A percentile compares a stretch with the other conserved stretches of the same genome.
Conservation (phyloP, 2,329 filamentous ascomycete genomes). For the Bipolaris victoriae region DNA sequence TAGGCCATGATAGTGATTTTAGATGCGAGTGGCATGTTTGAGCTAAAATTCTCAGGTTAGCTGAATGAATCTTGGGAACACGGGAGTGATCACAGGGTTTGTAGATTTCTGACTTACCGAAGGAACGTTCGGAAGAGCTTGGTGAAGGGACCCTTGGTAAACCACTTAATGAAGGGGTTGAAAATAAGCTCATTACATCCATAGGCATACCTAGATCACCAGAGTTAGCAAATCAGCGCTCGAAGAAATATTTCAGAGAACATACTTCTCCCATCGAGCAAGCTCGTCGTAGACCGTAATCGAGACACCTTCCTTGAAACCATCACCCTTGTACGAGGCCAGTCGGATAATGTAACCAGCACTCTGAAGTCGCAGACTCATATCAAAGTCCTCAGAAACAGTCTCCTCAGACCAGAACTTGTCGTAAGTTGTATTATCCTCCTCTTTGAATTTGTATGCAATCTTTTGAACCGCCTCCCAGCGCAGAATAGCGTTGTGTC, state of each 20-base stretch:
- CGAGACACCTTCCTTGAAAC: slow-evolving; percentile 76
- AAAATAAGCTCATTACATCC: slow-evolving; percentile 75
- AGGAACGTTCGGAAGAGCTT: slow-evolving; percentile 68
- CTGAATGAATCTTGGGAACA: no score
- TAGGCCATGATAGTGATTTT: slow-evolving; percentile 76
- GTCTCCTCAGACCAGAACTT: slow-evolving; percentile 77
- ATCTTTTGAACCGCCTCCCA: slow-evolving; percentile 70
- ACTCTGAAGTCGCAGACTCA: slow-evolving; percentile 73
- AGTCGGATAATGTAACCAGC: slow-evolving; percentile 71
- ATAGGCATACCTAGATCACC: slow-evolving; percentile 60
- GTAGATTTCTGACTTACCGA: slow-evolving; percentile 22
- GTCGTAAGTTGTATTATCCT: slow-evolving; percentile 56
- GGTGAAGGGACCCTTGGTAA: slow-evolving; percentile 68
- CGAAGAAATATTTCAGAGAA: no score
- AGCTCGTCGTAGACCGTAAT: slow-evolving; percentile 76
- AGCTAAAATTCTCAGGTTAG: slow-evolving; percentile 29
- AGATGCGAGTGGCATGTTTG: slow-evolving; percentile 67
- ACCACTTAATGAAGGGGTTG: slow-evolving; percentile 69
- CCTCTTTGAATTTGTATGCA: slow-evolving; percentile 45
- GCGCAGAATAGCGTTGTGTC: slow-evolving; percentile 76
- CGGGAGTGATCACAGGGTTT: no score
- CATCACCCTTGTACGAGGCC: slow-evolving; percentile 70
- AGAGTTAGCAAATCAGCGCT: slow-evolving; percentile 2
- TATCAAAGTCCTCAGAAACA: slow-evolving; percentile 80
- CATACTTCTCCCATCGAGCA: slow-evolving; percentile 70